These are phyloP conservation scores for Thalassiosira profunda DNA, from an alignment of 108 stramenopile genomes.

Conservation along the genomic window DNA sequence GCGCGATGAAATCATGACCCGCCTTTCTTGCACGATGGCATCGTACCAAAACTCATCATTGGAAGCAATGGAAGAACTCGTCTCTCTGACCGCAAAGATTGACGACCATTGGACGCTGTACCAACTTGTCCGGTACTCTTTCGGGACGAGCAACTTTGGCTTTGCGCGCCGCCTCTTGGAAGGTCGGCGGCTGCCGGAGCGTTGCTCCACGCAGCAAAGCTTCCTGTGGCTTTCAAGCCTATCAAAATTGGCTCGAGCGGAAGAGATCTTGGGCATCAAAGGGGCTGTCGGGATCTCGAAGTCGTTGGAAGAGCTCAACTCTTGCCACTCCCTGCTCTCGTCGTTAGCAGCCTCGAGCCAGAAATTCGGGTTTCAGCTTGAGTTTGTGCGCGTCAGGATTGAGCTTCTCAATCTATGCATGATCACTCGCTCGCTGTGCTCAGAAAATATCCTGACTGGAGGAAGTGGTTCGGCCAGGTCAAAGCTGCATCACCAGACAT, in stretches of 20 bases:
- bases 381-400: constrained; percentile 8
- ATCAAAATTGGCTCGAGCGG: constrained; percentile 10
- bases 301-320: constrained; percentile 5
- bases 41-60: background rate
- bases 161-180: constrained; percentile 19
- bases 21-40: constrained; percentile 9
- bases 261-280: constrained; percentile 14
- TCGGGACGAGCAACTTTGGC: constrained; percentile 13
- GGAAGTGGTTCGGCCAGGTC: constrained; percentile 12
- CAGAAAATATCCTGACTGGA: constrained; percentile 14
- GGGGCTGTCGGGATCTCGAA: constrained; percentile 11
- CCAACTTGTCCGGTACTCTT: constrained; percentile 20
- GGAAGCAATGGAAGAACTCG: background rate
- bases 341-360: constrained; percentile 11
- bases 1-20: constrained; percentile 13
- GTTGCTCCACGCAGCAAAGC: constrained; percentile 14
- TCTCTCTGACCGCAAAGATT: background rate
- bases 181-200: background rate
- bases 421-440: background rate
- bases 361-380: constrained; percentile 27
- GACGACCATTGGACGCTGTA: constrained; percentile 20
- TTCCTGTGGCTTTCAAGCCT: constrained; percentile 24
- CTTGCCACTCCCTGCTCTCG: constrained; percentile 8
- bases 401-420: constrained; percentile 19
- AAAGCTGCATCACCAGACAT: constrained; percentile 7